phyloP scores from a whole-genome alignment of 148 eudicot species.

The Euryodendron excelsum region DNA sequence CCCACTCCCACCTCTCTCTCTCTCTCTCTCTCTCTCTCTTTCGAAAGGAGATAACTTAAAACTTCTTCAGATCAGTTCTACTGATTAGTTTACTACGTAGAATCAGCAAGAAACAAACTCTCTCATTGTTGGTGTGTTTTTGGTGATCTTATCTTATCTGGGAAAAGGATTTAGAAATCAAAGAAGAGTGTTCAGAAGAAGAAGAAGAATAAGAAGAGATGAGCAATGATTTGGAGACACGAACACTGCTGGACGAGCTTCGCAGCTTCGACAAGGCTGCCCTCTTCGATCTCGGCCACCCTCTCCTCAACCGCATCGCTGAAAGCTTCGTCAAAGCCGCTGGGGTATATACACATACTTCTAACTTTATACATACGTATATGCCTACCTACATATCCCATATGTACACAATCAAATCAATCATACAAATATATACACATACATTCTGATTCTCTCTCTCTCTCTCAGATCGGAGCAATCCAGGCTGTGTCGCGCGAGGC shows the following conservation, averaged over 20 bases:
- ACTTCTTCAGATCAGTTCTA: too few species aligned
- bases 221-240: slow-evolving; percentile 35
- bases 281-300: slow-evolving; percentile 76
- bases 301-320: slow-evolving; percentile 83
- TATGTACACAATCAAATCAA: too few species aligned
- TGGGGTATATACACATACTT: slow-evolving; percentile 39
- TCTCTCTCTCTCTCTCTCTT: neutral
- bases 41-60: too few species aligned
- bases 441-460: neutral
- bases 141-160: neutral
- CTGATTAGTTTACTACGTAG: too few species aligned
- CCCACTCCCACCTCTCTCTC: neutral
- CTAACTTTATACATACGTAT: neutral
- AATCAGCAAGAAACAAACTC: too few species aligned
- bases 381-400: neutral
- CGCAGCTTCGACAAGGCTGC: slow-evolving; percentile 52
- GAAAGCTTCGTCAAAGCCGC: slow-evolving; percentile 81
- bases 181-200: too few species aligned
- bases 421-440: too few species aligned
- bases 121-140: too few species aligned
- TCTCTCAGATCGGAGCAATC: slow-evolving; percentile 73
- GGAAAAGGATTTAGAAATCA: neutral
- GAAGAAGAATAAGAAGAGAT: neutral
- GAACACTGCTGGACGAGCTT: slow-evolving; percentile 58
- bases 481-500: slow-evolving; percentile 93